Evolutionary conservation across 2,329 filamentous ascomycete species (phyloP), one percentile per base, ranked within the genome.

Genomic region (Neonectria neomacrospora): DNA sequence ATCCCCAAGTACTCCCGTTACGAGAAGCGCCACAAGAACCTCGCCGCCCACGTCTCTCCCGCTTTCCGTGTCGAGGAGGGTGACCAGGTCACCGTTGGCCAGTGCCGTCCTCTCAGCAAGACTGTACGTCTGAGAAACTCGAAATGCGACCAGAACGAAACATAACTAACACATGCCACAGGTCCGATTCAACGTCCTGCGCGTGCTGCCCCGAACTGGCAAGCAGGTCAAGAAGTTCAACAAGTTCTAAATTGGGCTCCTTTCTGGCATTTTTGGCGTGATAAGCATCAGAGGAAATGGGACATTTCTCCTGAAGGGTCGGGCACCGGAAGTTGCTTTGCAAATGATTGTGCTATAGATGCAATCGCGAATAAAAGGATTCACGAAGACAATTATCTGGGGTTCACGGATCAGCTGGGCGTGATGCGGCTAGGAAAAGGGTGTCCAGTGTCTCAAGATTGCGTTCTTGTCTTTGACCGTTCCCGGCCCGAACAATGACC

Each of bases 1-100:
- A 92, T 99, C 82, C 94, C 94, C 85, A 99, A 99, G 89, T 99
- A 99, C 91, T 89, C 92, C 82, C 93, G 96, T 91, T 99, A 99
- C 86, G 96, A 99, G 93, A 98, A 97, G 91, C 90, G 96, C 84
- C 96, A 99, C 93, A 97, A 97, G 92, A 99, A 99, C 91, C 89
- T 99, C 74, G 93, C 96, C 80, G 96, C 95, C 75, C 96, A 99
- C 90, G 95, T 98, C 79, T 97, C 94, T 73, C 96, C 96, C 78
- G 95, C 95, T 84, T 99, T 99, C 94, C 96, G 96, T 97, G 94
- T 98, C 78, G 92, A 97, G 88, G 95, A 98, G 83, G 96, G 96
- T 90, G 96, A 99, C 86, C 91, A 95, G 87, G 96, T 99, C 79
- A 97, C 95, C 78, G 95, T 99, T 84, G 96, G 96, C 86, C 96